Percentiles rank a stretch among this genome's conserved stretches.
Evolutionary conservation across 805 yeast species (phyloP).

Genomic region (Candida wancherniae): DNA sequence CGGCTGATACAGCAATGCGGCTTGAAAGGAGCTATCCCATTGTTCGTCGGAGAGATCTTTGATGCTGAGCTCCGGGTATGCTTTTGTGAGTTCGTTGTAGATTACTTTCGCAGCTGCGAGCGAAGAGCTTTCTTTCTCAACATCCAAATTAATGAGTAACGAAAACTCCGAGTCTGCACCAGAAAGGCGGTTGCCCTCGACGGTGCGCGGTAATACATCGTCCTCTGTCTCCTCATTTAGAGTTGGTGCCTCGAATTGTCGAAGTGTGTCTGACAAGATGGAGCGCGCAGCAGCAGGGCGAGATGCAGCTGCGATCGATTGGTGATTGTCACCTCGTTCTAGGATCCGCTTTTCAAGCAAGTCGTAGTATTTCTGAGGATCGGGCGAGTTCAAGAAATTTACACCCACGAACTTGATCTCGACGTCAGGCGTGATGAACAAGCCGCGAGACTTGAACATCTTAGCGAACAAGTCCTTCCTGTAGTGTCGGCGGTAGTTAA

Average conservation of each 20-base stretch:
- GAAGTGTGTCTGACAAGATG: conserved; percentile 6
- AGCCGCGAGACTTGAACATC: conserved; percentile 28
- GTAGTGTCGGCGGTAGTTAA: conserved; percentile 70
- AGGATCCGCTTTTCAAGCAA: conserved; percentile 58
- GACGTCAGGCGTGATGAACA: conserved; percentile 27
- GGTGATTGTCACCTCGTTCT: conserved; percentile 82
- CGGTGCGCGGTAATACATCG: conserved; percentile 2
- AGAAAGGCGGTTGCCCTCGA: conserved; percentile 9
- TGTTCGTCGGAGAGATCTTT: conserved; percentile 26
- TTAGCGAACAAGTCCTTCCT: conserved; percentile 61
- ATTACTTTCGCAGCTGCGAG: conserved; percentile 43
- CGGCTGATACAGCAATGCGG: conserved; percentile 56
- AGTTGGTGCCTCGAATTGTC: conserved; percentile 9
- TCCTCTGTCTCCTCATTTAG: conserved; percentile 7
- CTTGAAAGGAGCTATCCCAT: conserved; percentile 43
- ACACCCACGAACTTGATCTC: conserved; percentile 61
- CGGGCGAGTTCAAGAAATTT: conserved; percentile 49
- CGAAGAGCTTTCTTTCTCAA: conserved; percentile 18
- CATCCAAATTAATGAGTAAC: conserved; percentile 51
- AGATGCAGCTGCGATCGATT: conserved; percentile 59
- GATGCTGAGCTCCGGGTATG: conserved; percentile 7
- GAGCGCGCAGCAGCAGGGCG: conserved; percentile 38
- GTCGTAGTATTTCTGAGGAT: conserved; percentile 36
- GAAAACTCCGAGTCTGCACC: conserved; percentile 59
- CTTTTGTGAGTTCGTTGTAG: conserved; percentile 17